Percentiles rank a stretch among this genome's conserved stretches.
Evolutionary conservation across 192 early-diverging fungal genomes (phyloP).

Genomic region (Podila epicladia): DNA sequence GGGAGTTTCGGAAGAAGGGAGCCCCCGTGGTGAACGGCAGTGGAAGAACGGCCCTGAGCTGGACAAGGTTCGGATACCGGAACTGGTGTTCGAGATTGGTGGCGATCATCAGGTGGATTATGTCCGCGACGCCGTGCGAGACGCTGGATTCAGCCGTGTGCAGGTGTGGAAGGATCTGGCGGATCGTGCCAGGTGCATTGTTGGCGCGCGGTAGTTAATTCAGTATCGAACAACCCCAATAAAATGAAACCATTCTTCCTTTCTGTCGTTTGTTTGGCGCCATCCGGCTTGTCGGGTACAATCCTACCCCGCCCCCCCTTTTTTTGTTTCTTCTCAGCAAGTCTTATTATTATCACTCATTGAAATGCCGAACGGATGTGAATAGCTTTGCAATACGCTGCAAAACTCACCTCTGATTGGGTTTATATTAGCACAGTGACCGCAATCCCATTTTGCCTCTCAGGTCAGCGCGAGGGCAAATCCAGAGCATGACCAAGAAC

Average conservation of each 20-base stretch:
- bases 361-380: too few species aligned
- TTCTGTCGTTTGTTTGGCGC: too few species aligned
- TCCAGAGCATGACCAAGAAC: too few species aligned
- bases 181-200: slow-evolving; percentile 70
- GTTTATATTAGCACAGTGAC: too few species aligned
- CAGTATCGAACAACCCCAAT: not conserved
- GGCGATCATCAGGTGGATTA: slow-evolving; percentile 71
- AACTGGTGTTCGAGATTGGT: slow-evolving; percentile 87
- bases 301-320: too few species aligned
- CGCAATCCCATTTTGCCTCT: too few species aligned
- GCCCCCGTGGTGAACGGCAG: not conserved
- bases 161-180: slow-evolving; percentile 86
- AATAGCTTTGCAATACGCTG: too few species aligned
- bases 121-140: slow-evolving; percentile 55
- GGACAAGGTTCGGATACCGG: slow-evolving; percentile 56
- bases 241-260: not conserved
- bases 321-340: too few species aligned
- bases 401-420: too few species aligned
- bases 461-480: too few species aligned
- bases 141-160: slow-evolving; percentile 63
- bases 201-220: slow-evolving; percentile 35
- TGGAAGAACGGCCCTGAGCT: slow-evolving; percentile 39
- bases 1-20: not conserved
- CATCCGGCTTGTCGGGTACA: too few species aligned
- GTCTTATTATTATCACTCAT: too few species aligned